A percentile compares a stretch with the other conserved stretches of the same genome.
Evolutionary conservation across 805 yeast species (phyloP).

Genomic region (Candida sphagnicola): DNA sequence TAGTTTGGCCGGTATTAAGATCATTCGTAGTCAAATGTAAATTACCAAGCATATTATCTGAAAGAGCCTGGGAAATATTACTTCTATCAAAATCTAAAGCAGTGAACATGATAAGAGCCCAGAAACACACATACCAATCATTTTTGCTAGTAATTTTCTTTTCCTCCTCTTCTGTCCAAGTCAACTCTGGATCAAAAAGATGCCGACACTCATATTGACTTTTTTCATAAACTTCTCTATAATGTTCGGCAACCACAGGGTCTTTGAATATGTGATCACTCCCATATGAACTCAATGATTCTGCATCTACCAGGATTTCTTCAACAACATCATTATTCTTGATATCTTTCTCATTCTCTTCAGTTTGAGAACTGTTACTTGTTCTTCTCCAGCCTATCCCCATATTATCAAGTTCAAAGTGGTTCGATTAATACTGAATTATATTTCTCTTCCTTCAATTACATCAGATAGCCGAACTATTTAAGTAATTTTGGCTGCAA

Average conservation of each 20-base stretch:
- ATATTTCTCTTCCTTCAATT: background rate
- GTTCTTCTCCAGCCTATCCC: too few relatives aligned
- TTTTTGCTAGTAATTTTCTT: constrained; percentile 44
- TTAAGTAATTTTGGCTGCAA: constrained; percentile 3
- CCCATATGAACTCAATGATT: constrained; percentile 1
- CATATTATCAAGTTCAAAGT: too few relatives aligned
- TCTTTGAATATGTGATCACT: constrained; percentile 7
- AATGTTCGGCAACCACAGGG: constrained; percentile 8
- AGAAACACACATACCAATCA: constrained; percentile 51
- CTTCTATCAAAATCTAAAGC: constrained; percentile 58
- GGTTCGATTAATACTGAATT: background rate
- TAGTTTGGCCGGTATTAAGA: constrained; percentile 56
- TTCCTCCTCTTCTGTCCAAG: constrained; percentile 55
- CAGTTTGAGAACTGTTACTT: too few relatives aligned
- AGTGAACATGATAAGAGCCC: constrained; percentile 58
- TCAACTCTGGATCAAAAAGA: constrained; percentile 53
- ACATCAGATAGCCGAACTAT: background rate
- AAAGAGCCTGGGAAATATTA: constrained; percentile 53
- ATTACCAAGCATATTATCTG: constrained; percentile 54
- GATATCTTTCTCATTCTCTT: background rate
- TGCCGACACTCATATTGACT: constrained; percentile 52
- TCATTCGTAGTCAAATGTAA: constrained; percentile 51
- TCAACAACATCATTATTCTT: background rate
- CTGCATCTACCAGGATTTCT: background rate
- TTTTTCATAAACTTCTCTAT: constrained; percentile 25